phyloP scores from a whole-genome alignment of 108 stramenopile species.

The Nitzschia inconspicua region DNA sequence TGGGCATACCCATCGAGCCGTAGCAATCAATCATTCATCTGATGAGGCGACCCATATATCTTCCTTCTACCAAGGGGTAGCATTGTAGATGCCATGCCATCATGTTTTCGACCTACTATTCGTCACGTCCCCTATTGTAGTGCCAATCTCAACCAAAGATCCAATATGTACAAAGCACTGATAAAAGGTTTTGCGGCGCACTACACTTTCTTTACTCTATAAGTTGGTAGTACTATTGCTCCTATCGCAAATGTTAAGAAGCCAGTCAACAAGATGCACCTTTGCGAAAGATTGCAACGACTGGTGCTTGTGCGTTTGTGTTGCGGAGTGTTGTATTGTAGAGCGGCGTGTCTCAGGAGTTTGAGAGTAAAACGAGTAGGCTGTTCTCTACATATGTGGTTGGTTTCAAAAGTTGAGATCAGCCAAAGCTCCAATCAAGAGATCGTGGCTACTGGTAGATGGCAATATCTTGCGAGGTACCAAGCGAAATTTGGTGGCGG shows the following conservation, averaged over 20 bases:
- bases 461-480: background rate
- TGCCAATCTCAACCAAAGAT: background rate
- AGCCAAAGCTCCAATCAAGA: constrained; percentile 1
- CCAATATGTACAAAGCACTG: background rate
- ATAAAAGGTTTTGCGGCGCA: background rate
- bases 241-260: background rate
- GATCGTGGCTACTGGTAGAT: constrained; percentile 12
- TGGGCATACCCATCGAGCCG: too few species aligned
- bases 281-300: background rate
- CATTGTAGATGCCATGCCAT: too few species aligned
- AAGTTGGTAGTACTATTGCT: background rate
- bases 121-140: background rate
- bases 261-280: background rate
- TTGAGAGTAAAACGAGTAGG: background rate
- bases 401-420: constrained; percentile 12
- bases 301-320: background rate
- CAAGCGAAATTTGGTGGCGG: too few species aligned
- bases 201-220: background rate
- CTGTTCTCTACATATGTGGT: background rate
- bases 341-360: too few species aligned
- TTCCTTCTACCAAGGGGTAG: too few species aligned
- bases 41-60: too few species aligned
- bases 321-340: background rate
- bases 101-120: background rate
- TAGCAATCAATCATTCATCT: too few species aligned